Base-by-base conservation (phyloP, 164 flowering plant species). In the Cinnamomum chago region DNA sequence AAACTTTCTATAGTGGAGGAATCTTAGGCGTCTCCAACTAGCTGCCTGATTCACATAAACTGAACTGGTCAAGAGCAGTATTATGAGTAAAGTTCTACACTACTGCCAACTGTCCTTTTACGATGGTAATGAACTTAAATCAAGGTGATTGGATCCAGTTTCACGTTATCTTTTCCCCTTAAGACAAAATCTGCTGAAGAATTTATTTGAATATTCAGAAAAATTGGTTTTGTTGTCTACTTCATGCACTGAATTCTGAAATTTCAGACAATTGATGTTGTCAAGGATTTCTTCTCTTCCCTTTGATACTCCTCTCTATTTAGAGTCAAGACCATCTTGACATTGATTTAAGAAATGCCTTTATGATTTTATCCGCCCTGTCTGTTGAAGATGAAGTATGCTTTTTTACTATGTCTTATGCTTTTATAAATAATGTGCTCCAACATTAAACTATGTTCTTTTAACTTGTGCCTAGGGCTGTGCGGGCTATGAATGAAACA, bases 401-500 rank as follows among this genome's bases (percentile, higher is more conserved):
- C 6, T 52, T 18, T 51, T 52, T 52, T 5, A 40, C 6, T 51
- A 24, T 70, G 22, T 25, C 25, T 51, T 28, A 17, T 1, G 12
- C 17, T 24, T 24, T 17, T 33, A 73, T 73, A 17, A 50, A 73
- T 73, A 24, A 50, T 73, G 40, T 50, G 24, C 23, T 22, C 5
- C 9, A 50, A 30, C 25, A 68, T 73, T 28, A 51, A 17, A 65
- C 33, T 50, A 13, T 62, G 15, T n/a, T 51, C 23, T 15, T 51
- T 52, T 22, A 47, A 67, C 65, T 58, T 28, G 71, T 67, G 10
- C 62, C 10, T 70, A 95, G 99, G 89, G 99, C 97, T 83, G 98
- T 96, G n/a, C 87, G 97, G 40, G 97, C 97, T 70, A 94, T 94
- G 99, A 96, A 90, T 84, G 97, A 93, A 79, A 84, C 94, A 58